Evolutionary conservation across 805 yeast species (phyloP).

Genomic region (Wickerhamiella australiensis): DNA sequence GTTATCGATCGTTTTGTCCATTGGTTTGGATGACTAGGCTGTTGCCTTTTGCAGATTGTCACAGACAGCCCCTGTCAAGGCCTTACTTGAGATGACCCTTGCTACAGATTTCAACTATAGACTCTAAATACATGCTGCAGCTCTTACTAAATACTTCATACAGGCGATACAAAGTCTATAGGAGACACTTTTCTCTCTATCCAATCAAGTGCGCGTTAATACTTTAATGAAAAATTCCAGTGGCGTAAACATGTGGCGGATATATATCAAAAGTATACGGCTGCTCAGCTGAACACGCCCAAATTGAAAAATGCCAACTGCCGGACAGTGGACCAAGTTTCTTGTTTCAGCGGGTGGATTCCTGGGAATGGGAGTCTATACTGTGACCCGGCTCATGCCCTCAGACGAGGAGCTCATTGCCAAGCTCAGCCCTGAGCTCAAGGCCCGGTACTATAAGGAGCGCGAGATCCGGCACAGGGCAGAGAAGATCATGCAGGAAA

Average conservation of each 20-base stretch:
- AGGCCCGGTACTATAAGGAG: slow-evolving; percentile 60
- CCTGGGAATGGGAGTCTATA: slow-evolving; percentile 57
- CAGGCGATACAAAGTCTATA: too few species aligned
- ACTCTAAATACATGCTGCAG: too few species aligned
- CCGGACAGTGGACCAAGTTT: slow-evolving; percentile 22
- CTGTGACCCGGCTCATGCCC: slow-evolving; percentile 68
- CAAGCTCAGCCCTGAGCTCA: slow-evolving; percentile 67
- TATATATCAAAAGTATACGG: not conserved
- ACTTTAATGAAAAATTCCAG: not conserved
- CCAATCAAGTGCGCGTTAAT: slow-evolving; percentile 1
- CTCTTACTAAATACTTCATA: too few species aligned
- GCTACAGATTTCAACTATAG: too few species aligned
- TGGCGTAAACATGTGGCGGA: slow-evolving; percentile 1
- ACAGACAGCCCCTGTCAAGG: too few species aligned
- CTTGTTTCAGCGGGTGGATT: slow-evolving; percentile 43
- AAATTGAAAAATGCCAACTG: slow-evolving; percentile 18
- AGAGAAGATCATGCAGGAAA: slow-evolving; percentile 20
- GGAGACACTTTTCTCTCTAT: too few species aligned
- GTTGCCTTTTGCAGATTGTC: too few species aligned
- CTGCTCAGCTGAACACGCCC: too few species aligned
- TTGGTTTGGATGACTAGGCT: not conserved
- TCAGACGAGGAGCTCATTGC: slow-evolving; percentile 70
- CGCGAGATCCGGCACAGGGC: slow-evolving; percentile 22
- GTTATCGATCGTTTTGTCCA: slow-evolving; percentile 6
- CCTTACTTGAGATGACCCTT: too few species aligned